Conservation (phyloP, 495 filamentous ascomycete species). For the Aspergillus sparsus region DNA sequence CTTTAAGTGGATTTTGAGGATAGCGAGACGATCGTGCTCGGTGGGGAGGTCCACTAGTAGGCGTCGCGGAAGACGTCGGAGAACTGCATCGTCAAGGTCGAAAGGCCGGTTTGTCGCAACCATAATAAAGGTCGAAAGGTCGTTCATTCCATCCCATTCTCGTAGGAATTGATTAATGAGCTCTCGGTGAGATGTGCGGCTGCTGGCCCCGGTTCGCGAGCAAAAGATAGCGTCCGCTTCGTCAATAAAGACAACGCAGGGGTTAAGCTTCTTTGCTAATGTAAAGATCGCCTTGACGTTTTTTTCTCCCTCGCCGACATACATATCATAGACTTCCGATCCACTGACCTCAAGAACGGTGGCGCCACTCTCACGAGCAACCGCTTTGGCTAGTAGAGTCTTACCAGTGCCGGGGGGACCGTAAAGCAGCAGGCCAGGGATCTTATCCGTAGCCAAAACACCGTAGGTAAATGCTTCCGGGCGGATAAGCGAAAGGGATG, state of each 20-base stretch:
- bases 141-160: slow-evolving; percentile 96
- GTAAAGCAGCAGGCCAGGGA: slow-evolving; percentile 87
- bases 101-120: slow-evolving; percentile 96
- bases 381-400: slow-evolving; percentile 91
- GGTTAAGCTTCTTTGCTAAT: slow-evolving; percentile 87
- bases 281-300: slow-evolving; percentile 92
- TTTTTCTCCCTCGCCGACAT: slow-evolving; percentile 94
- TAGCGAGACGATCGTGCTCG: slow-evolving; percentile 71
- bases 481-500: slow-evolving; percentile 80
- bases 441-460: slow-evolving; percentile 86
- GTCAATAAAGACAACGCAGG: slow-evolving; percentile 94
- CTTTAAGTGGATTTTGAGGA: slow-evolving; percentile 82
- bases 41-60: slow-evolving; percentile 87
- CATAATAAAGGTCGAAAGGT: slow-evolving; percentile 92
- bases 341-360: slow-evolving; percentile 74
- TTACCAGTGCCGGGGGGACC: slow-evolving; percentile 96
- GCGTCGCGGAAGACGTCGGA: slow-evolving; percentile 76
- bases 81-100: slow-evolving; percentile 91
- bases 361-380: slow-evolving; percentile 90
- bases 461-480: slow-evolving; percentile 97
- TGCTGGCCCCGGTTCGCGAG: slow-evolving; percentile 59
- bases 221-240: slow-evolving; percentile 93
- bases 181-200: slow-evolving; percentile 73
- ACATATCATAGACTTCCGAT: slow-evolving; percentile 92
- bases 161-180: slow-evolving; percentile 96